Base-by-base conservation (phyloP, 805 yeast genomes). In the Candida sphagnicola region DNA sequence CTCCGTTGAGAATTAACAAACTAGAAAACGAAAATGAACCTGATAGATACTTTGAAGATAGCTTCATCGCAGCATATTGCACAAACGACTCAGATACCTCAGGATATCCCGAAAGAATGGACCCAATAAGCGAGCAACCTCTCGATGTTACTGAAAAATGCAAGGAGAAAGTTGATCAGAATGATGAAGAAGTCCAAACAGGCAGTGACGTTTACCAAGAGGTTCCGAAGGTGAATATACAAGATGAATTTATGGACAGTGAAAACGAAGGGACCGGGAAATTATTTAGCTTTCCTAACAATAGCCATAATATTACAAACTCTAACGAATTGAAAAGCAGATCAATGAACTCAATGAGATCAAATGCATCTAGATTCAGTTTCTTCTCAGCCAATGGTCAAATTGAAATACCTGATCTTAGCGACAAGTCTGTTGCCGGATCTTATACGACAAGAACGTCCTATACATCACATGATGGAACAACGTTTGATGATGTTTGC, bases 331-430 rank as follows among this genome's bases (percentile, higher is more conserved):
- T 50, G 8, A 46, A 42, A 24, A 39, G 34, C 18, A 47, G 48
- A 39, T 42, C 34, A 26, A 40, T 48, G 10, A 44, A 40, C 12
- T 47, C 50, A 14, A 38, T 28, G 16, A 50, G 37, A 36, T 42
- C 55, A 1, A 45, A 43, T 8, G 43, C 35, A 21, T 44, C 55
- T 5, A 42, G 50, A 25, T 34, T 37, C 21, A 53, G 57, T 25
- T 49, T 43, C 31, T 39, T 35, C 19, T 48, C 54, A 2, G 39
- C 46, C 6, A 35, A 29, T 17, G 73, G 72, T 4, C 70, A 65
- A 37, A 69, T 69, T 15, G 70, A 67, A 39, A 69, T 69, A 16
- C 74, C 74, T 1, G 65, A 66, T 34, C 50, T 67, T 18, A 51
- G 52, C 21, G 62, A 59, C 30, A 37, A 40, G 4, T 40, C 45